Evolutionary conservation across 2,329 filamentous ascomycete species (phyloP).

Genomic region (Trichoderma aggressivum): DNA sequence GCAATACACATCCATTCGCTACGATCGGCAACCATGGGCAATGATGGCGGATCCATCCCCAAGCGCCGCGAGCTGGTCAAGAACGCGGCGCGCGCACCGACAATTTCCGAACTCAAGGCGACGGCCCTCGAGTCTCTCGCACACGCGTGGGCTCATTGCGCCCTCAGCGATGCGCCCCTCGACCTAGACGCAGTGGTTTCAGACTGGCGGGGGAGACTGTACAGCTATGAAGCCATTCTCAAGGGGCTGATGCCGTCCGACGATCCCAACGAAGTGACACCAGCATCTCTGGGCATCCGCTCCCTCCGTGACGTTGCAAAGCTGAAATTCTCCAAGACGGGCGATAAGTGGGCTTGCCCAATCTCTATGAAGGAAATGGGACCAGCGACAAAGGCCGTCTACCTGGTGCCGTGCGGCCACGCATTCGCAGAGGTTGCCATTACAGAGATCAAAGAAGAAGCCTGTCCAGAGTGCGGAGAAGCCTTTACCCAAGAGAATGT

Average conservation of each 20-base stretch:
- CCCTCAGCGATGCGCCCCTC: constrained; percentile 76
- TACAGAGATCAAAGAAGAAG: constrained; percentile 66
- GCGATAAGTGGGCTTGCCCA: constrained; percentile 73
- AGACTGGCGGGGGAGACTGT: constrained; percentile 78
- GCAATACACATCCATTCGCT: not conserved
- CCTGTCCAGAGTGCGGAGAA: constrained; percentile 71
- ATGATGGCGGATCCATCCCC: constrained; percentile 95
- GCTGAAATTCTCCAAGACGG: constrained; percentile 61
- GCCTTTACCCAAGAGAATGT: constrained; percentile 70
- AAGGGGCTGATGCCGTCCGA: constrained; percentile 56
- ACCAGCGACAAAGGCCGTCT: constrained; percentile 74
- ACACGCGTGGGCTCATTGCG: constrained; percentile 84
- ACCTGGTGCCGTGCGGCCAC: constrained; percentile 92
- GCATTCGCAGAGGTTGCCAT: constrained; percentile 86
- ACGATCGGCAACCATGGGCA: constrained; percentile 65
- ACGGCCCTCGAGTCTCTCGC: constrained; percentile 78
- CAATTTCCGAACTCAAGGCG: constrained; percentile 83
- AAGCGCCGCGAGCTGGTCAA: constrained; percentile 95
- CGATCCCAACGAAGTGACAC: constrained; percentile 50
- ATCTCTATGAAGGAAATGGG: constrained; percentile 85
- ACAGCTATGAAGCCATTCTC: constrained; percentile 91
- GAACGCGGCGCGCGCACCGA: constrained; percentile 79
- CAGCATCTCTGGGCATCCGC: constrained; percentile 61
- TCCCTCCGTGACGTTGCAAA: constrained; percentile 83
- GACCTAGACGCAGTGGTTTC: constrained; percentile 71